Percentiles rank a stretch among this genome's conserved stretches.
Conservation (phyloP, 371 early-diverging fungal species). For the Saksenaea oblongispora region DNA sequence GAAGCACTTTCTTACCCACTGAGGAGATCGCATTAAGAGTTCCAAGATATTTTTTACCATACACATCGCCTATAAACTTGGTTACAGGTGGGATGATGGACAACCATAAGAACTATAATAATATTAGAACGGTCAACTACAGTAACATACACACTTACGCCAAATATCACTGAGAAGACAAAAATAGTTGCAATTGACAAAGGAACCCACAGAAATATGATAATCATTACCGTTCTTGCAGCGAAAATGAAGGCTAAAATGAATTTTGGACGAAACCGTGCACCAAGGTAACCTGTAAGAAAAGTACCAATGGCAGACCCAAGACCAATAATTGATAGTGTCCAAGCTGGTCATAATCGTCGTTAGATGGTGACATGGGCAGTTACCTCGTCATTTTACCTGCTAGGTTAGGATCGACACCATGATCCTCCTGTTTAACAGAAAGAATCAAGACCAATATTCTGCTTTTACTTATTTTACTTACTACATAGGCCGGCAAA, state of each 20-base stretch:
- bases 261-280: constrained; percentile 22
- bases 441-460: background rate
- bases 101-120: constrained; percentile 32
- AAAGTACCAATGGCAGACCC: constrained; percentile 34
- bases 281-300: constrained; percentile 19
- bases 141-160: constrained; percentile 33
- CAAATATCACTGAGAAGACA: constrained; percentile 56
- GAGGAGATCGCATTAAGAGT: constrained; percentile 38
- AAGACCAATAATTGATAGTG: constrained; percentile 33
- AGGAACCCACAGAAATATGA: constrained; percentile 27
- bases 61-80: constrained; percentile 32
- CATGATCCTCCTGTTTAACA: constrained; percentile 28
- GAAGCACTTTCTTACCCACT: constrained; percentile 10
- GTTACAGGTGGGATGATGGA: constrained; percentile 51
- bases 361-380: background rate
- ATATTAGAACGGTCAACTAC: background rate
- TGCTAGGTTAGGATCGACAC: constrained; percentile 23
- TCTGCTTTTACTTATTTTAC: background rate
- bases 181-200: constrained; percentile 23
- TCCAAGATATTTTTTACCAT: constrained; percentile 43
- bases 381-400: constrained; percentile 14
- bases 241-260: constrained; percentile 24
- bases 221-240: constrained; percentile 20
- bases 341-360: constrained; percentile 25
- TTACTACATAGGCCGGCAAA: constrained; percentile 37